Percentiles rank a stretch among this genome's conserved stretches.
phyloP scores from a whole-genome alignment of 345 rosid genomes.

The Camelina hispida region DNA sequence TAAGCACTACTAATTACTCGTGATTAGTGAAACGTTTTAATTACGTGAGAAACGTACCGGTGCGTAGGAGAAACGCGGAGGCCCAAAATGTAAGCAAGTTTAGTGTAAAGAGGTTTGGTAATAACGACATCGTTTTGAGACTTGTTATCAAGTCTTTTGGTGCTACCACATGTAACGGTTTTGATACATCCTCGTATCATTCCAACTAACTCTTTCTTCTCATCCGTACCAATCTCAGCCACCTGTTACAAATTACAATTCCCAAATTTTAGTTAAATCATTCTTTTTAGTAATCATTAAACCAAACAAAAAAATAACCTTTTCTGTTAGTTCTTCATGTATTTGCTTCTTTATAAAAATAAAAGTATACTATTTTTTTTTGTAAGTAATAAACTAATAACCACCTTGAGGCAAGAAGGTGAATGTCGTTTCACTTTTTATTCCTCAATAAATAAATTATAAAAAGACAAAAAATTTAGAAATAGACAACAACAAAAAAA shows the following conservation, averaged over 20 bases:
- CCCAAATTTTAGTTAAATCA: background rate
- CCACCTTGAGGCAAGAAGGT: too few relatives aligned
- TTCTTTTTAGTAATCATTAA: background rate
- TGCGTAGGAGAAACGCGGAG: constrained; percentile 89
- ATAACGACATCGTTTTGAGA: constrained; percentile 17
- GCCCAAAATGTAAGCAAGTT: constrained; percentile 86
- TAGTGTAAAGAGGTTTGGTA: constrained; percentile 53
- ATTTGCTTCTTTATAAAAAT: background rate
- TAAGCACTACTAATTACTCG: background rate
- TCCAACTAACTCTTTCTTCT: constrained; percentile 63
- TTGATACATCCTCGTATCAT: constrained; percentile 92
- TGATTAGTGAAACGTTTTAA: background rate
- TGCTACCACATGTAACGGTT: constrained; percentile 87
- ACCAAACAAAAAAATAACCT: background rate
- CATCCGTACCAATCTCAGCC: constrained; percentile 64
- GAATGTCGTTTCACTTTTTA: too few relatives aligned
- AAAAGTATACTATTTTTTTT: too few relatives aligned
- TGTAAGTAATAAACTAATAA: too few relatives aligned
- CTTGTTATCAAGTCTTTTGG: constrained; percentile 26
- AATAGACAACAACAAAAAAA: too few relatives aligned
- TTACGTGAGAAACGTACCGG: constrained; percentile 50
- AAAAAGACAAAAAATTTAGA: too few relatives aligned
- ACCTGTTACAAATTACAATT: constrained; percentile 52
- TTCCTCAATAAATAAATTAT: too few relatives aligned
- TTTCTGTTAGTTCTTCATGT: background rate